Conservation (phyloP, 768 basidiomycete species). For the Mycena albidolilacea region DNA sequence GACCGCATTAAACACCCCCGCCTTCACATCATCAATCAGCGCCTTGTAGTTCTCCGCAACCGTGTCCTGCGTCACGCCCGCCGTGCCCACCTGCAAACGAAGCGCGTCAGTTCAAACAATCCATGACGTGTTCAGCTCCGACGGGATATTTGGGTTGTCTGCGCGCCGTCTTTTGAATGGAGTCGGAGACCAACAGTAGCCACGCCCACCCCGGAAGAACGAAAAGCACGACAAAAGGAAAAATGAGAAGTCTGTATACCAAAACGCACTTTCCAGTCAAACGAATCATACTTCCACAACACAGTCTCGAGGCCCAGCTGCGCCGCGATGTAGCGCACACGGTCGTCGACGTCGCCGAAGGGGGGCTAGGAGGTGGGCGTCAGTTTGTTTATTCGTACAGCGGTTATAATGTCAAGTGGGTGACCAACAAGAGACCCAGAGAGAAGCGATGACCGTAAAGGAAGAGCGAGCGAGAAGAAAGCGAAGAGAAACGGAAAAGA, state of each 20-base stretch:
- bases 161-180: too few species aligned
- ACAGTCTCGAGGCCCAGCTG: constrained; percentile 60
- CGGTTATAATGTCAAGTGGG: neutral
- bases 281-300: constrained; percentile 75
- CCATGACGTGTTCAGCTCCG: too few species aligned
- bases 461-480: too few species aligned
- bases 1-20: constrained; percentile 26
- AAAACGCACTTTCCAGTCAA: constrained; percentile 51
- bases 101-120: neutral
- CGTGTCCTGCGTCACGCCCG: constrained; percentile 1
- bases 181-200: neutral
- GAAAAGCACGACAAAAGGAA: neutral
- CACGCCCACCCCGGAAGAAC: neutral
- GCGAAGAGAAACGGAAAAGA: neutral
- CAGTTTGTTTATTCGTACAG: too few species aligned
- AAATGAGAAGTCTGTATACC: too few species aligned
- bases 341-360: constrained; percentile 38
- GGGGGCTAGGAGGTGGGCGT: constrained; percentile 20
- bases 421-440: too few species aligned
- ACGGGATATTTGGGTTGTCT: too few species aligned
- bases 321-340: constrained; percentile 36
- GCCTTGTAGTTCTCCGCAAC: constrained; percentile 21
- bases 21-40: constrained; percentile 19
- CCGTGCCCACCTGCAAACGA: neutral
- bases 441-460: too few species aligned